phyloP scores from a whole-genome alignment of 305 asterid genomes.

The Solanum aculeatissimum region DNA sequence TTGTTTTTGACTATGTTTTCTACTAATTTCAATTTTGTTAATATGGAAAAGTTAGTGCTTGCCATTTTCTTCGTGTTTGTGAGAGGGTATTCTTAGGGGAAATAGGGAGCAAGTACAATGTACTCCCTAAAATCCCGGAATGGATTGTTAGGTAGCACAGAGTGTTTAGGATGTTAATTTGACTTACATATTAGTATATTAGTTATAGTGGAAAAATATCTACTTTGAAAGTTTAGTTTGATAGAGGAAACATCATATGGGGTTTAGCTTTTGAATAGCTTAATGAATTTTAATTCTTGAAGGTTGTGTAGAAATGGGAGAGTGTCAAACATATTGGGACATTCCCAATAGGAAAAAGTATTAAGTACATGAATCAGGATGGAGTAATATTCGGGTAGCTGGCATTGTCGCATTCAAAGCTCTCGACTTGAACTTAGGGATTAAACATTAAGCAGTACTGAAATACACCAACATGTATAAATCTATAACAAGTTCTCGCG shows the following conservation, averaged over 20 bases:
- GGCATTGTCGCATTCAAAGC: neutral
- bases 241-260: neutral
- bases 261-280: neutral
- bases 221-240: neutral
- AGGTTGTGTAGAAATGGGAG: neutral
- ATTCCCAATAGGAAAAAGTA: neutral
- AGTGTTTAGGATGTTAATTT: neutral
- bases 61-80: neutral
- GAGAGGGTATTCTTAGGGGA: neutral
- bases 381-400: neutral
- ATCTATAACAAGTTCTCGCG: neutral
- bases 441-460: neutral
- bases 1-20: neutral
- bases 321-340: neutral
- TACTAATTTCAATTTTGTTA: neutral
- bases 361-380: neutral
- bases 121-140: neutral
- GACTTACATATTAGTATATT: neutral
- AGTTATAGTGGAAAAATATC: neutral
- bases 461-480: neutral
- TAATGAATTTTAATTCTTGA: neutral
- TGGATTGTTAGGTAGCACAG: neutral
- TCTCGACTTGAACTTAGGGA: neutral
- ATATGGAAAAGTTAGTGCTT: neutral
- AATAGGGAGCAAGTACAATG: neutral